Conservation (phyloP, 2,329 filamentous ascomycete genomes). For the Arthrobotrys sphaeroides region DNA sequence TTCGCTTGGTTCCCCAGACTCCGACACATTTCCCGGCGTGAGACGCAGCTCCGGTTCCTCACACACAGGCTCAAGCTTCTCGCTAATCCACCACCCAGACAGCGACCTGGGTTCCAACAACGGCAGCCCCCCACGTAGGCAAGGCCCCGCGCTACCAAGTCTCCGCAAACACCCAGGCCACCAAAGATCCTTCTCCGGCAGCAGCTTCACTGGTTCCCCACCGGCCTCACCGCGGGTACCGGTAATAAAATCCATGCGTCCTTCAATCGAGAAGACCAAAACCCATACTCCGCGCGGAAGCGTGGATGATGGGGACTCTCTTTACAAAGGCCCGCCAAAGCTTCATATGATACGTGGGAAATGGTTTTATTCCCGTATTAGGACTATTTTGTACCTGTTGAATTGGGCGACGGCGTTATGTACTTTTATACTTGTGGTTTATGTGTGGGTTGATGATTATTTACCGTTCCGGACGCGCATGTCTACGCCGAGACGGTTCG, state of each 20-base stretch:
- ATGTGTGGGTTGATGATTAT: slow-evolving; percentile 47
- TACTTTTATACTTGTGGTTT: slow-evolving; percentile 44
- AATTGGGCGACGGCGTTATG: slow-evolving; percentile 30
- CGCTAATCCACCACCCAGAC: slow-evolving; percentile 52
- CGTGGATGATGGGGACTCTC: slow-evolving; percentile 37
- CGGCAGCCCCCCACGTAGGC: slow-evolving; percentile 32
- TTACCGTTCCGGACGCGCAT: slow-evolving; percentile 27
- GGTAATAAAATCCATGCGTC: slow-evolving; percentile 50
- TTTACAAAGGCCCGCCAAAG: slow-evolving; percentile 37
- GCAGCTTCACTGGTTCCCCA: slow-evolving; percentile 32
- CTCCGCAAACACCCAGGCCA: slow-evolving; percentile 34
- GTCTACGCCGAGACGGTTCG: slow-evolving; percentile 31
- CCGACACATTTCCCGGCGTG: slow-evolving; percentile 37
- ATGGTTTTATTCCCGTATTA: slow-evolving; percentile 41
- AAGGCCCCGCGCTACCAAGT: slow-evolving; percentile 5
- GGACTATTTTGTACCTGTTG: slow-evolving; percentile 49
- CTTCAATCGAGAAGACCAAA: slow-evolving; percentile 48
- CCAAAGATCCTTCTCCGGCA: slow-evolving; percentile 33
- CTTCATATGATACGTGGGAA: slow-evolving; percentile 53
- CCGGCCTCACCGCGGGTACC: slow-evolving; percentile 46
- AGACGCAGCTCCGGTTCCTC: slow-evolving; percentile 47
- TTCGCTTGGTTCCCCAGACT: slow-evolving; percentile 48
- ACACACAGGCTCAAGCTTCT: slow-evolving; percentile 46
- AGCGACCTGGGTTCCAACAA: slow-evolving; percentile 46
- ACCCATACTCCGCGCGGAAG: slow-evolving; percentile 44